These are phyloP conservation scores for Spergularia bocconei DNA, from an alignment of 148 eudicot species.

Conservation along the genomic window DNA sequence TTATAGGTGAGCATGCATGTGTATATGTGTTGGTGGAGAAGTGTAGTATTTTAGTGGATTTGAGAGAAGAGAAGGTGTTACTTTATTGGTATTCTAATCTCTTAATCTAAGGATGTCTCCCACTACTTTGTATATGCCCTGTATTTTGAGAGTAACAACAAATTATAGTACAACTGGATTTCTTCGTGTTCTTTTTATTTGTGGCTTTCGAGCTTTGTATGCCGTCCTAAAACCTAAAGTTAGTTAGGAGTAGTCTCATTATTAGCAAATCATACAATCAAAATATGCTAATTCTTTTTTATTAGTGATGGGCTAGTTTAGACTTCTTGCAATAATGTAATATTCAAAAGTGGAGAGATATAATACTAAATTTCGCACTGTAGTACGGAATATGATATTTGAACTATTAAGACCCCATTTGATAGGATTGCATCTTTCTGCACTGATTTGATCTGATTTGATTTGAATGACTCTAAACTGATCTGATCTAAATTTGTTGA, in stretches of 20 bases:
- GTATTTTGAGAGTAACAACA: slow-evolving; percentile 10
- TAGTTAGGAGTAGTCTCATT: not conserved
- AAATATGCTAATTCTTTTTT: not conserved
- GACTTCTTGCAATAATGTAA: no score
- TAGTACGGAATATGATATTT: no score
- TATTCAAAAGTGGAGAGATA: no score
- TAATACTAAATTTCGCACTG: no score
- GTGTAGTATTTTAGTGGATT: not conserved
- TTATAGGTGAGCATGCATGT: no score
- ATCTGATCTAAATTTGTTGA: no score
- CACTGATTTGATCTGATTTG: no score
- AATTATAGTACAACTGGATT: slow-evolving; percentile 25
- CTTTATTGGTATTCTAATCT: slow-evolving; percentile 7
- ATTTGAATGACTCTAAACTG: no score
- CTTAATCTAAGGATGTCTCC: slow-evolving; percentile 22
- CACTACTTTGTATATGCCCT: slow-evolving; percentile 12
- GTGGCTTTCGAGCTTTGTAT: not conserved
- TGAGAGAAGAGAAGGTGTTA: not conserved
- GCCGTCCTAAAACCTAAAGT: no score
- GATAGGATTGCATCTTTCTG: no score
- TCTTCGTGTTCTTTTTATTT: slow-evolving; percentile 4
- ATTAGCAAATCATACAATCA: slow-evolving; percentile 16
- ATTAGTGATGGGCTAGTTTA: not conserved
- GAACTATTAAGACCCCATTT: no score
- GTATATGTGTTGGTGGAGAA: no score